Conservation (phyloP, 2,329 filamentous ascomycete species). For the Elsinoe fawcettii region DNA sequence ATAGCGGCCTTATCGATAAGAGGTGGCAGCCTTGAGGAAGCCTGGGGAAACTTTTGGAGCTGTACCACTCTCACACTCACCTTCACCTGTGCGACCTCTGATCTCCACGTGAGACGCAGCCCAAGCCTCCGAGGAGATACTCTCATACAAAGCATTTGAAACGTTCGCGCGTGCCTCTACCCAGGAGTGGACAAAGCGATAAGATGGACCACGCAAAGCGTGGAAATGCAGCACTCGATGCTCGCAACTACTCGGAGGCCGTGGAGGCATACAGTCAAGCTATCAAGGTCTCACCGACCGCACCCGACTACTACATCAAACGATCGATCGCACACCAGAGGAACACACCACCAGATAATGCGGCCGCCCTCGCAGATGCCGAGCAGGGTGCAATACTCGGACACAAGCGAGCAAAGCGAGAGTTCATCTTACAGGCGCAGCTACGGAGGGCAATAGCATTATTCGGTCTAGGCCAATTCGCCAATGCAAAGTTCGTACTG, state of each 20-base stretch:
- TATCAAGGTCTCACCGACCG: constrained; percentile 53
- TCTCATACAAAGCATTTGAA: no score
- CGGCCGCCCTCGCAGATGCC: constrained; percentile 39
- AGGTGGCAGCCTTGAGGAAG: not conserved
- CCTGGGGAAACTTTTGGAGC: not conserved
- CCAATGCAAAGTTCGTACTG: constrained; percentile 67
- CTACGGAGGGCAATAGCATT: constrained; percentile 70
- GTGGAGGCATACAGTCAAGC: constrained; percentile 62
- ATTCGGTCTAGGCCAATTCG: constrained; percentile 61
- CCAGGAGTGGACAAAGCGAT: no score
- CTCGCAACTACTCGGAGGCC: constrained; percentile 58
- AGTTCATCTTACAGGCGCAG: constrained; percentile 72
- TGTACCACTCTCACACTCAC: not conserved
- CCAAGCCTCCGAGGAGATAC: no score
- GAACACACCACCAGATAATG: constrained; percentile 43
- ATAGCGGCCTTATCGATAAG: constrained; percentile 10
- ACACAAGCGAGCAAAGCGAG: constrained; percentile 64
- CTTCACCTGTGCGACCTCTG: not conserved
- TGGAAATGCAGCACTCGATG: constrained; percentile 45
- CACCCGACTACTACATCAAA: constrained; percentile 71
- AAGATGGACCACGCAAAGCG: constrained; percentile 21
- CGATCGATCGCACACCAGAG: constrained; percentile 73
- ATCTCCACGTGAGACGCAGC: no score
- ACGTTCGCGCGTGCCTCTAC: no score
- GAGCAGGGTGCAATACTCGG: constrained; percentile 52